Conservation (phyloP, 139 green algal genomes). For the Micractinium conductrix region DNA sequence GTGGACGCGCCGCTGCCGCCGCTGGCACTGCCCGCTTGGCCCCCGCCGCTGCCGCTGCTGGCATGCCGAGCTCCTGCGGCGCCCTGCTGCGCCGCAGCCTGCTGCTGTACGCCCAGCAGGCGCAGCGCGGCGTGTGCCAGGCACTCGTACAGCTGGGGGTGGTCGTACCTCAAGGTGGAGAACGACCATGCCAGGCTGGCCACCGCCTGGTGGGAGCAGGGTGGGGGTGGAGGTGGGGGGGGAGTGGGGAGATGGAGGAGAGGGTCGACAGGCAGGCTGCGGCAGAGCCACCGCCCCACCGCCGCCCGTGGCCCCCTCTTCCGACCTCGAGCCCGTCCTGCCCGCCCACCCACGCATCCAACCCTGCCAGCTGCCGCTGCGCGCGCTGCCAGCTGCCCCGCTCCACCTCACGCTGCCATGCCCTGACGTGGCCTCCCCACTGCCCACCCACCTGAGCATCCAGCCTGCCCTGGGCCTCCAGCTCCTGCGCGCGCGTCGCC, state of each 20-base stretch:
- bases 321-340: no score
- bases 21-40: no score
- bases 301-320: no score
- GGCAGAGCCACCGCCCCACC: no score
- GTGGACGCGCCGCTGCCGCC: no score
- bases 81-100: background rate
- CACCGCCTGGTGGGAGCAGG: slow-evolving; percentile 19
- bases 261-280: no score
- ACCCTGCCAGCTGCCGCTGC: no score
- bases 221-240: background rate
- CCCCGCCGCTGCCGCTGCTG: background rate
- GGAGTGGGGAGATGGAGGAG: no score
- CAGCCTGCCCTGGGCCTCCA: background rate
- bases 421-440: no score
- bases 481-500: background rate
- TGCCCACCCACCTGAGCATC: slow-evolving; percentile 17
- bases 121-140: background rate
- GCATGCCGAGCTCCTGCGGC: background rate
- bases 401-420: no score
- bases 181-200: slow-evolving; percentile 37
- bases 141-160: slow-evolving; percentile 4
- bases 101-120: background rate
- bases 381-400: no score
- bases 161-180: slow-evolving; percentile 34
- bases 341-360: no score